Conservation (phyloP, 495 filamentous ascomycete genomes). For the Aspergillus haitiensis region DNA sequence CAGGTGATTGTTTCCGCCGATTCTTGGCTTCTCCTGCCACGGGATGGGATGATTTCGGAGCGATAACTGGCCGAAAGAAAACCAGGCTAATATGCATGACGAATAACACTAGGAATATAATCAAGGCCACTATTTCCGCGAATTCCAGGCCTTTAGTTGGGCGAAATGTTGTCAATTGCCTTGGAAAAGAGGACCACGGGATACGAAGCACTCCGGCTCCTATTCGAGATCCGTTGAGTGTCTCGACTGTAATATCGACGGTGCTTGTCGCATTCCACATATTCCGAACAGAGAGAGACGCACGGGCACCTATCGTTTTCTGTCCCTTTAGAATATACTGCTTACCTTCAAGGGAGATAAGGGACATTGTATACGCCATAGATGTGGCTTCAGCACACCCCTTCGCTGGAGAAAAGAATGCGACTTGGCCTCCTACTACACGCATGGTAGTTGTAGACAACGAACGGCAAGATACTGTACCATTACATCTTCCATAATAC, state of each 20-base stretch:
- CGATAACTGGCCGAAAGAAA: constrained; percentile 56
- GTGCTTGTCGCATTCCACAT: constrained; percentile 66
- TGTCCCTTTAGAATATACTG: constrained; percentile 59
- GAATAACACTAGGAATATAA: constrained; percentile 51
- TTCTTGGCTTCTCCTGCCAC: no score
- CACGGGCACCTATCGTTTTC: constrained; percentile 61
- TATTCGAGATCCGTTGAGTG: constrained; percentile 42
- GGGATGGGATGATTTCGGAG: neutral
- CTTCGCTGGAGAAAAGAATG: constrained; percentile 52
- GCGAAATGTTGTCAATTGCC: constrained; percentile 57
- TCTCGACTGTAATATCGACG: constrained; percentile 55
- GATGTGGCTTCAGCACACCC: constrained; percentile 57
- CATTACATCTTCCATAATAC: constrained; percentile 41
- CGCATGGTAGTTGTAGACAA: constrained; percentile 57
- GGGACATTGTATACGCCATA: constrained; percentile 61
- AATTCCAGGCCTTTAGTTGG: neutral
- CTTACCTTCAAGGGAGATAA: constrained; percentile 52
- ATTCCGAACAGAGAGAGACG: constrained; percentile 51
- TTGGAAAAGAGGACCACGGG: constrained; percentile 52
- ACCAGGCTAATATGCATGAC: constrained; percentile 52
- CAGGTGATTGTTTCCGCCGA: no score
- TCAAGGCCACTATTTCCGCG: constrained; percentile 1
- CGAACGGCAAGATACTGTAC: constrained; percentile 61
- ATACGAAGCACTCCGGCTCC: constrained; percentile 64
- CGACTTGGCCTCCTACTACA: constrained; percentile 22